Evolutionary conservation across 805 yeast genomes (phyloP), one percentile per base, ranked within the genome.

Genomic region (Vanderwaltozyma tropicalis): DNA sequence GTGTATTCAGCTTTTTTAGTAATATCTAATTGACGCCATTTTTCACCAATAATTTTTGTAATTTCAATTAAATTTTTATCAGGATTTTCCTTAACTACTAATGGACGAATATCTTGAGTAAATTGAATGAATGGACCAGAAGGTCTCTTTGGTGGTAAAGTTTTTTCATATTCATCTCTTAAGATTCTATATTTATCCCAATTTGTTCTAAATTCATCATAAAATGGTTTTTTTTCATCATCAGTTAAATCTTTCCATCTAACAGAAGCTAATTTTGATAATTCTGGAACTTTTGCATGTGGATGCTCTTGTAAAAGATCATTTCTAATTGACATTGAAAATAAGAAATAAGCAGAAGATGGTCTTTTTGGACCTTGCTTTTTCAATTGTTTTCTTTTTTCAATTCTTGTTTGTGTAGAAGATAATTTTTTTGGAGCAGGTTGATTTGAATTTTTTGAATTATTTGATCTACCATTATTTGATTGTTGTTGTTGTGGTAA

Each of bases 181-280:
- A 56, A 46, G 3, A 51, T 43, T 44, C 61, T 52, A 36, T 59
- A 61, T 33, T 52, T 51, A 28, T 57, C 61, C 64, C 64, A 59
- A 30, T 58, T 56, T 8, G 50, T 46, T 43, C 58, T 49, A 34
- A 56, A 57, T 39, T 53, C 79, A 53, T 71, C 76, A 64, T 80
- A 87, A 64, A 78, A 86, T 41, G 94, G 89, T 50, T 67, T 69
- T 71, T 87, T 88, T 46, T 80, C 86, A 28, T 74, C 79, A 40
- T 74, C 81, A 41, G 69, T 64, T 54, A 89, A 68, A 39, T 79
- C 78, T 70, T 78, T 85, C 98, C 98, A 89, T 64, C 74, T 77
- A 58, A 83, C 87, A 56, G 96, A 96, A 51, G 87, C 80, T 43
- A 83, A 61, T 64, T 79, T 84, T 13, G 63, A 61, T 30, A 66